These are phyloP conservation scores for Phytophthora boehmeriae DNA, from an alignment of 352 stramenopile genomes.

Conservation along the genomic window DNA sequence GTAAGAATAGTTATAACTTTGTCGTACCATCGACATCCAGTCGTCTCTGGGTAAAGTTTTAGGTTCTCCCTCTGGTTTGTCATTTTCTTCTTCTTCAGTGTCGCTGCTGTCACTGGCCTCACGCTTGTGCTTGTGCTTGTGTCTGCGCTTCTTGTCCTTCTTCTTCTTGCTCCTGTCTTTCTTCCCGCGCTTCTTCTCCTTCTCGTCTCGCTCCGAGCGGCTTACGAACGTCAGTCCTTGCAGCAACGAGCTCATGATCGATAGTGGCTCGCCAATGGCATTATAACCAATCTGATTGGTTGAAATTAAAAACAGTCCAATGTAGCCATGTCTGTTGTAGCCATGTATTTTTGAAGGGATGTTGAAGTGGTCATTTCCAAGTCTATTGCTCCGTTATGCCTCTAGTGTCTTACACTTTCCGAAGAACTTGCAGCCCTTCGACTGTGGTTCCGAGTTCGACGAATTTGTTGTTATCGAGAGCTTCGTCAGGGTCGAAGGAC, in stretches of 20 bases:
- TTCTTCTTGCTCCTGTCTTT: constrained; percentile 41
- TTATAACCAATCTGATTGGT: background rate
- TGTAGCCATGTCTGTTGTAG: too few species aligned
- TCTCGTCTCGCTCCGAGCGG: constrained; percentile 21
- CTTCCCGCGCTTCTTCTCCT: constrained; percentile 32
- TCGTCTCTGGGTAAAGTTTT: constrained; percentile 62
- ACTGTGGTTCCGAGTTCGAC: constrained; percentile 44
- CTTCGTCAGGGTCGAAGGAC: constrained; percentile 43
- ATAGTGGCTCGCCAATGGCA: constrained; percentile 9
- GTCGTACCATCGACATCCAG: constrained; percentile 78
- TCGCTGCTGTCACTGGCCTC: constrained; percentile 35
- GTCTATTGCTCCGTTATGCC: background rate
- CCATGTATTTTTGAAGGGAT: background rate
- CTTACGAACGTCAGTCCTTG: constrained; percentile 75
- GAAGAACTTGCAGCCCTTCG: constrained; percentile 61
- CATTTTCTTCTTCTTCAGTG: constrained; percentile 23
- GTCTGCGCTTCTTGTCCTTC: constrained; percentile 42
- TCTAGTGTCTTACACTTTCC: constrained; percentile 43
- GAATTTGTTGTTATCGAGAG: constrained; percentile 42
- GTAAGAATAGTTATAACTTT: constrained; percentile 3
- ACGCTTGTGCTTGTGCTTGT: constrained; percentile 42
- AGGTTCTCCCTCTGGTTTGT: background rate
- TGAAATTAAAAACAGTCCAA: too few species aligned
- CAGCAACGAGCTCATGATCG: constrained; percentile 55
- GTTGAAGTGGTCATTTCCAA: constrained; percentile 21